These are phyloP conservation scores for Backusella tuberculispora DNA, from an alignment of 192 early-diverging fungal genomes.

Conservation along the genomic window DNA sequence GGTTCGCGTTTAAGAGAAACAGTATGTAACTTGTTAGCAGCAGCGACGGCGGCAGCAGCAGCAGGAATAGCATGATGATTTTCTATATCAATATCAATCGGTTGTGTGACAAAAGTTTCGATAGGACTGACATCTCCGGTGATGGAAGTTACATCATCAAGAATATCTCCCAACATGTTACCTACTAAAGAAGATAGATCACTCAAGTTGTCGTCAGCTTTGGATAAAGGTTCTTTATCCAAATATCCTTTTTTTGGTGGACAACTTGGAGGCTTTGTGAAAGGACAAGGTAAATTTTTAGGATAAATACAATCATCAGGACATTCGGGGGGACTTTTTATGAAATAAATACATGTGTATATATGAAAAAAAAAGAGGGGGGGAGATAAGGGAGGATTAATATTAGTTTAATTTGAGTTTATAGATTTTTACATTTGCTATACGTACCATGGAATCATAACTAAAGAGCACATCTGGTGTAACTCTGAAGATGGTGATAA, in stretches of 20 bases:
- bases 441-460: background rate
- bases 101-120: background rate
- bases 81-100: background rate
- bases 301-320: background rate
- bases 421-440: background rate
- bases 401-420: background rate
- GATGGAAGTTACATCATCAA: background rate
- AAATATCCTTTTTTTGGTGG: background rate
- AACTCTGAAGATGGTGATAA: background rate
- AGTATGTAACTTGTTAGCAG: background rate
- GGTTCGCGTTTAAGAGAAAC: background rate
- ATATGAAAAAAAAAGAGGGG: background rate
- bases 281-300: constrained; percentile 7
- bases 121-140: background rate
- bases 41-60: no score
- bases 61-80: background rate
- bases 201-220: no score
- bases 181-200: background rate
- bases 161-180: background rate
- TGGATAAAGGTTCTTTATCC: background rate
- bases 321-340: constrained; percentile 17
- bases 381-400: background rate
- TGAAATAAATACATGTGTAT: background rate
- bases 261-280: background rate
- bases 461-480: background rate